phyloP scores from a whole-genome alignment of 495 filamentous ascomycete genomes.

The Hypomontagnella monticulosa region DNA sequence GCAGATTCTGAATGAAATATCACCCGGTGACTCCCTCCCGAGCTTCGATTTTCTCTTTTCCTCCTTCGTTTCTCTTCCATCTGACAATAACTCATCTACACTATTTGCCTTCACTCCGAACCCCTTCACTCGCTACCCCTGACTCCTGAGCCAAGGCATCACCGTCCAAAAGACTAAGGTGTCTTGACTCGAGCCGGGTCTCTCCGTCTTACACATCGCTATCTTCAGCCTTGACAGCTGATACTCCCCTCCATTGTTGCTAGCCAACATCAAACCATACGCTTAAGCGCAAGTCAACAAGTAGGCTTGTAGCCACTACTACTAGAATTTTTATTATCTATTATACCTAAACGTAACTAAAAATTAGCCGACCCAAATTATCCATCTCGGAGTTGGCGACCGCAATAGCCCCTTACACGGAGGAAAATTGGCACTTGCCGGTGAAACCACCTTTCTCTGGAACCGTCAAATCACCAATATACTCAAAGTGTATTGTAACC shows the following conservation, averaged over 20 bases:
- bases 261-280: neutral
- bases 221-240: slow-evolving; percentile 7
- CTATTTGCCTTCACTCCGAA: slow-evolving; percentile 25
- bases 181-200: slow-evolving; percentile 20
- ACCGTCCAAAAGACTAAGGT: slow-evolving; percentile 10
- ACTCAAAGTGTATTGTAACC: slow-evolving; percentile 24
- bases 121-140: slow-evolving; percentile 31
- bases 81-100: slow-evolving; percentile 9
- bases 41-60: slow-evolving; percentile 38
- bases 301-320: no score
- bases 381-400: slow-evolving; percentile 25
- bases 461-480: slow-evolving; percentile 14
- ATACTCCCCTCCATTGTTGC: neutral
- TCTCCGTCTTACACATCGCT: slow-evolving; percentile 3
- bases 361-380: slow-evolving; percentile 1
- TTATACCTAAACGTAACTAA: slow-evolving; percentile 8
- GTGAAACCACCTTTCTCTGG: slow-evolving; percentile 15
- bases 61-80: slow-evolving; percentile 43
- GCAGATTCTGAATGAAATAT: slow-evolving; percentile 56
- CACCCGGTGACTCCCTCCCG: slow-evolving; percentile 60
- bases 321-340: neutral
- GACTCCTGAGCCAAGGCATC: slow-evolving; percentile 39
- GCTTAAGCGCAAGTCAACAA: neutral
- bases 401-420: slow-evolving; percentile 3
- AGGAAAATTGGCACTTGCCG: slow-evolving; percentile 28